Percentiles rank a stretch among this genome's conserved stretches.
phyloP scores from a whole-genome alignment of 83 land plant genomes.

The Isoetes engelmannii region DNA sequence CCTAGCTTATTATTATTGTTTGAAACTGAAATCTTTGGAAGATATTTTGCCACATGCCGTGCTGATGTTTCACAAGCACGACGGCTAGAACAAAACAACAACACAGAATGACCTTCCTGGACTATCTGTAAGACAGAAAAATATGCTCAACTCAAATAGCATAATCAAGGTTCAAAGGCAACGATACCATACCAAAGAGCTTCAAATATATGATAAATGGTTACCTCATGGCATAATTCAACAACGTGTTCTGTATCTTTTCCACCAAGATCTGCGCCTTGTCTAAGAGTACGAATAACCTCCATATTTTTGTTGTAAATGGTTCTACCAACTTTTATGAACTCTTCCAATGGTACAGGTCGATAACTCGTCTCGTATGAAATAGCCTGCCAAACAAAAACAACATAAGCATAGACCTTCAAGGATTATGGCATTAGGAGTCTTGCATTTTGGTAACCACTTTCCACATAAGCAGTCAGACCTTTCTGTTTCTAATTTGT shows the following conservation, averaged over 20 bases:
- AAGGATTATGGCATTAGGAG: not conserved
- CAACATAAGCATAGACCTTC: not conserved
- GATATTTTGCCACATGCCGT: constrained; percentile 70
- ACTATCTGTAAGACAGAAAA: constrained; percentile 52
- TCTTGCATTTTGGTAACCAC: too few relatives aligned
- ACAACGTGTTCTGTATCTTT: constrained; percentile 96
- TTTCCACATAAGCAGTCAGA: too few relatives aligned
- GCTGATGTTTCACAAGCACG: constrained; percentile 98
- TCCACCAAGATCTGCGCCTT: constrained; percentile 76
- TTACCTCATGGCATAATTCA: constrained; percentile 91
- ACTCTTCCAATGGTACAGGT: constrained; percentile 90
- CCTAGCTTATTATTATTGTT: constrained; percentile 28
- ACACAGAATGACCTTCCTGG: constrained; percentile 87
- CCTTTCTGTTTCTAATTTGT: too few relatives aligned
- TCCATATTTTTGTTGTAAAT: constrained; percentile 73
- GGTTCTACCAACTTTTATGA: constrained; percentile 72
- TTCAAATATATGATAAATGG: not conserved
- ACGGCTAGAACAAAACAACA: constrained; percentile 91
- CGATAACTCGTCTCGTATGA: constrained; percentile 82
- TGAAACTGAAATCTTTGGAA: constrained; percentile 39
- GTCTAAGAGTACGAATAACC: constrained; percentile 51
- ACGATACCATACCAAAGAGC: not conserved
- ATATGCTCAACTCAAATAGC: not conserved
- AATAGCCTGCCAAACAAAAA: constrained; percentile 54
- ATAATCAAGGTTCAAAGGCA: too few relatives aligned